Percentiles rank a stretch among this genome's conserved stretches.
Conservation (phyloP, 371 early-diverging fungal genomes). For the Rhizopus stolonifer region DNA sequence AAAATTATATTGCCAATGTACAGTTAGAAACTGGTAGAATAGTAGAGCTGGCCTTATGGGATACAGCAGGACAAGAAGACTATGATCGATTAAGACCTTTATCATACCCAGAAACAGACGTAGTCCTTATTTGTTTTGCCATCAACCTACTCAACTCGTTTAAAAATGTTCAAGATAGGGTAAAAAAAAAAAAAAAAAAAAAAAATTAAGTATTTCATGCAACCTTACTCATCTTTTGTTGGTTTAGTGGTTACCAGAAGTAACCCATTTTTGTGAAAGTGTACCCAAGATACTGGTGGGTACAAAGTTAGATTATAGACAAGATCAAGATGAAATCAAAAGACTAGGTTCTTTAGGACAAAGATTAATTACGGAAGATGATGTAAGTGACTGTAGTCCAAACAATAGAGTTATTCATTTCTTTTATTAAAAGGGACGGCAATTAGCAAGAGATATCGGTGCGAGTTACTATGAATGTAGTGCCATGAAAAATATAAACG, state of each 20-base stretch:
- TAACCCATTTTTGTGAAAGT: slow-evolving; percentile 80
- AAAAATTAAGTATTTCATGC: too few species aligned
- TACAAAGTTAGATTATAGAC: slow-evolving; percentile 60
- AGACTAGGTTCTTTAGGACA: slow-evolving; percentile 20
- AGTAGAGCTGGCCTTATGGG: slow-evolving; percentile 69
- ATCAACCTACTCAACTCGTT: slow-evolving; percentile 67
- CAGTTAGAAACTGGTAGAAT: slow-evolving; percentile 60
- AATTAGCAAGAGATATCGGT: slow-evolving; percentile 47
- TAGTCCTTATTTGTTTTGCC: slow-evolving; percentile 71
- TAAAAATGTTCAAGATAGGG: slow-evolving; percentile 63
- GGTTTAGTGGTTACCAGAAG: slow-evolving; percentile 79
- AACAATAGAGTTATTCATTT: not conserved
- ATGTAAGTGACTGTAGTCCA: slow-evolving; percentile 6
- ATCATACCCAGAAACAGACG: slow-evolving; percentile 75
- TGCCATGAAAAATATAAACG: slow-evolving; percentile 43
- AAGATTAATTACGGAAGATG: slow-evolving; percentile 21
- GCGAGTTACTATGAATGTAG: slow-evolving; percentile 56
- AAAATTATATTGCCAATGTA: slow-evolving; percentile 68
- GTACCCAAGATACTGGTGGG: slow-evolving; percentile 88
- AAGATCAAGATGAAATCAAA: slow-evolving; percentile 23
- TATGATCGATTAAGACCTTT: slow-evolving; percentile 82
- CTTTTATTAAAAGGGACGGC: slow-evolving; percentile 34
- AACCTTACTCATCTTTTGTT: not conserved
- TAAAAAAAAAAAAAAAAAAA: slow-evolving; percentile 20
- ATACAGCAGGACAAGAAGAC: slow-evolving; percentile 91